Base-by-base conservation (phyloP, 2,329 filamentous ascomycete species). In the Leptographium galeiforme region DNA sequence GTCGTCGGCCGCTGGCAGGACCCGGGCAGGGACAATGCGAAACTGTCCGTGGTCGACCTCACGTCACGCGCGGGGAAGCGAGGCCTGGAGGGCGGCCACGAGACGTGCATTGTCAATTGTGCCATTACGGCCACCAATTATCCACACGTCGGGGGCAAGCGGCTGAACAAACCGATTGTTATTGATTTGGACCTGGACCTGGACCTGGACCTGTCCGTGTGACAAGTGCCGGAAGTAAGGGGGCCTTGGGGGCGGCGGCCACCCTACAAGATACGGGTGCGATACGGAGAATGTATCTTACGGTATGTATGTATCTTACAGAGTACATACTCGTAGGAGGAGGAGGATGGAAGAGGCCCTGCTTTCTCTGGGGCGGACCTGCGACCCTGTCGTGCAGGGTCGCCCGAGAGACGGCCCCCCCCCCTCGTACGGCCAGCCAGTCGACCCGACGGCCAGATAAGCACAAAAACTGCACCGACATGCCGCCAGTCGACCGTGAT, bases 101-200 rank as follows among this genome's bases (percentile, higher is more conserved):
- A 91, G 69, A 93, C 87, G 1, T 90, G 82, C 63, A 70, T 94
- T 52, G 77, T 93, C 60, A 94, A 95, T 68, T 86, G 86, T 33
- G 82, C 87, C 19, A 82, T 90, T 57, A 77, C 85, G 73, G 81
- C 80, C 45, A 81, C 74, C 25, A 82, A 77, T 56, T 83, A 79
- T 67, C 83, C 83, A 50, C 81, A 85, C 57, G 61, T 60, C 1
- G 75, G 72, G 2, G 79, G 79, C 16, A 86, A 82, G 64, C 73
- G 68, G 57, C 81, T 86, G 67, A 82, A 90, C 66, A 87, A 89
- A 63, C 84, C 88, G 19, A 84, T 94, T 59, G 83, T 94, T n/a
- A 81, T 95, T 13, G 87, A 95, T 63, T 63, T 94, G 34, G 81
- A 89, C 58, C 69, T 93, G 56, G n/a, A n/a, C n/a, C n/a, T n/a